Evolutionary conservation across 495 filamentous ascomycete species (phyloP).

Genomic region (Talaromyces stipitatus): DNA sequence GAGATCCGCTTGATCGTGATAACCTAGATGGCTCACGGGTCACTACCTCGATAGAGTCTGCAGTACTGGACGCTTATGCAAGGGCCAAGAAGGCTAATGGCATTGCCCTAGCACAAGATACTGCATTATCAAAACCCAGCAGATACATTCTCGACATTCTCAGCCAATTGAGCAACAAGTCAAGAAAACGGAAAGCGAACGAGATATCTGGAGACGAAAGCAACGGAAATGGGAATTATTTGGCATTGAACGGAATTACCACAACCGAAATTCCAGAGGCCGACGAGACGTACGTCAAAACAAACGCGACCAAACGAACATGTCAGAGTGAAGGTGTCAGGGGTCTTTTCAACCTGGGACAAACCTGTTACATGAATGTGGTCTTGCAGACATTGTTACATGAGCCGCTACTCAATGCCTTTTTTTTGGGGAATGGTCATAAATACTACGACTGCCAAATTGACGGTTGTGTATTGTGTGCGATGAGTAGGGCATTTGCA

Average conservation of each 20-base stretch:
- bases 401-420: constrained; percentile 78
- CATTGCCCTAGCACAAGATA: background rate
- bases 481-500: constrained; percentile 83
- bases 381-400: constrained; percentile 82
- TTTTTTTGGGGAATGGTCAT: constrained; percentile 81
- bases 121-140: background rate
- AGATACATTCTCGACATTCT: background rate
- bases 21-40: background rate
- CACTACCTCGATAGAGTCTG: constrained; percentile 1
- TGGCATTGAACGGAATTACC: background rate
- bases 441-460: constrained; percentile 57
- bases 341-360: constrained; percentile 90
- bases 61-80: constrained; percentile 2
- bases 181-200: constrained; percentile 2
- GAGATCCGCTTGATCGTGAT: background rate
- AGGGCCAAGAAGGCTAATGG: constrained; percentile 1
- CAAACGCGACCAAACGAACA: constrained; percentile 35
- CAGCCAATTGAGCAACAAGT: background rate
- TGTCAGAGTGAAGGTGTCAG: constrained; percentile 51
- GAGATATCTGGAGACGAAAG: background rate
- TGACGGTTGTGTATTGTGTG: constrained; percentile 73
- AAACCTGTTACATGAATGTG: constrained; percentile 90
- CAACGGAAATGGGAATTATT: background rate
- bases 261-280: constrained; percentile 5
- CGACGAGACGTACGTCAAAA: constrained; percentile 35